Percentiles rank a stretch among this genome's conserved stretches.
phyloP scores from a whole-genome alignment of 2,329 filamentous ascomycete species.

The Catunica adiposa region DNA sequence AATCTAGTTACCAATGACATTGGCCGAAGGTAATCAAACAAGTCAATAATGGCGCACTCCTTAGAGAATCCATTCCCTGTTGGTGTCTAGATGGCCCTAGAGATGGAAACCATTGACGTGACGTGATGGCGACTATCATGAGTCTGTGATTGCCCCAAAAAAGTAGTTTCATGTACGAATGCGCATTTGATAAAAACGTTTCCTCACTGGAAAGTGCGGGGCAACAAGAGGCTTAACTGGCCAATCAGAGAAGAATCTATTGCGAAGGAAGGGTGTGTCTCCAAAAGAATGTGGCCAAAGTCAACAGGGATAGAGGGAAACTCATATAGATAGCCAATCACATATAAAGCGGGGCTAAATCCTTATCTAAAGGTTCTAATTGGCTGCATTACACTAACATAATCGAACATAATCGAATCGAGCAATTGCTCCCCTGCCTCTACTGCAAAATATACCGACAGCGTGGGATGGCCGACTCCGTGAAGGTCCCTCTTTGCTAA shows the following conservation, averaged over 20 bases:
- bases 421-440: conserved; percentile 5
- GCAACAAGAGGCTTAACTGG: too few species aligned
- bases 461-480: neutral
- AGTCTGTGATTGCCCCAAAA: neutral
- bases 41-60: too few species aligned
- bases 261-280: neutral
- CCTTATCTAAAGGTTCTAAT: neutral
- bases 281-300: neutral
- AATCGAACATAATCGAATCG: conserved; percentile 5
- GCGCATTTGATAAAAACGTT: neutral
- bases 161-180: neutral
- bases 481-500: neutral
- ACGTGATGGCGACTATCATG: too few species aligned
- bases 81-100: too few species aligned
- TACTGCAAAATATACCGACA: neutral
- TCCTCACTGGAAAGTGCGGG: too few species aligned
- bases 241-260: neutral
- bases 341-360: neutral
- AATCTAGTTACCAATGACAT: too few species aligned
- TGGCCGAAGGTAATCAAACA: too few species aligned
- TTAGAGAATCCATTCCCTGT: too few species aligned
- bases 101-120: too few species aligned
- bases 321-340: neutral
- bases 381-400: too few species aligned
- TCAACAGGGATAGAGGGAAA: neutral